Conservation (phyloP, 2,329 filamentous ascomycete species). For the Sporothrix luriei region DNA sequence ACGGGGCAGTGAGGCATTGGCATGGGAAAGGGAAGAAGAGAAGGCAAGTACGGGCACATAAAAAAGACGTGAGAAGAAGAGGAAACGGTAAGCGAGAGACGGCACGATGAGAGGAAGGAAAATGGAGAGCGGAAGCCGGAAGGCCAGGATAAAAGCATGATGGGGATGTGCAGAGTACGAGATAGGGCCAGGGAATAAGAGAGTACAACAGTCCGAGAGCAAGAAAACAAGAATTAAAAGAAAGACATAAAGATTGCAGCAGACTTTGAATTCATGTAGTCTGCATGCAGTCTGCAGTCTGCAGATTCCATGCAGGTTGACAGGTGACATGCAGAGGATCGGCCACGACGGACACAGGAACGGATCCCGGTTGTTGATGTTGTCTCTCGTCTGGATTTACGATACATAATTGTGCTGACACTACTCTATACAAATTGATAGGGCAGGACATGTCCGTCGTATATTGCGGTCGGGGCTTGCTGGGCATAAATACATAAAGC, state of each 20-base stretch:
- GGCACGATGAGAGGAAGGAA: neutral
- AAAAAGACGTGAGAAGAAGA: neutral
- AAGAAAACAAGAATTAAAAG: neutral
- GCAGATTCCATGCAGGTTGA: neutral
- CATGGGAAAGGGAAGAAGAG: neutral
- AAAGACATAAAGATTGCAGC: neutral
- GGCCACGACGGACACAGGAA: constrained; percentile 16
- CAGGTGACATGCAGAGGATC: neutral
- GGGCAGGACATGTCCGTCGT: constrained; percentile 2
- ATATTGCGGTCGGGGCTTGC: neutral
- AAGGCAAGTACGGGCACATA: neutral
- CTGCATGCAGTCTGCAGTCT: no score
- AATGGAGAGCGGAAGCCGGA: constrained; percentile 1
- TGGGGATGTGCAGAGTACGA: neutral
- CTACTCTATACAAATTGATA: neutral
- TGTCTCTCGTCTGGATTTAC: no score
- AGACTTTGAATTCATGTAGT: neutral
- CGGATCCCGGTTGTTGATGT: constrained; percentile 11
- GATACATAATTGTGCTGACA: neutral
- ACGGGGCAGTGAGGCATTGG: neutral
- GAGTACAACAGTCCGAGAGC: neutral
- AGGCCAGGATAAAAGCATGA: neutral
- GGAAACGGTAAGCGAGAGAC: constrained; percentile 22
- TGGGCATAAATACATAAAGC: neutral
- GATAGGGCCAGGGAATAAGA: neutral